phyloP scores from a whole-genome alignment of 2,329 filamentous ascomycete species.

The Arthrobotrys entomopaga region DNA sequence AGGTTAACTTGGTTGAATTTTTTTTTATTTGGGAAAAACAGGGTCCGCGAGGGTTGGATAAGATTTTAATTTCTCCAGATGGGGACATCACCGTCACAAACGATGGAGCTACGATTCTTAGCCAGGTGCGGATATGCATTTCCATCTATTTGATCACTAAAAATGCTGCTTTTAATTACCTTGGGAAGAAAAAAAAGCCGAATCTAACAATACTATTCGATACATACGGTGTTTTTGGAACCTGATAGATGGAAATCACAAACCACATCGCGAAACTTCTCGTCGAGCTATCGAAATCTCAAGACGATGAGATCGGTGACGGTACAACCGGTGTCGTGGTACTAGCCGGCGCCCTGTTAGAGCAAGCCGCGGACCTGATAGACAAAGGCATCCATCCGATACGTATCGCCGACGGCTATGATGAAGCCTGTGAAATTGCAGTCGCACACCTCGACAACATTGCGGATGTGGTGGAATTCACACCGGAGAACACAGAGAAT shows the following conservation, averaged over 20 bases:
- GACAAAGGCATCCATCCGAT: conserved; percentile 99
- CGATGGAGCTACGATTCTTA: conserved; percentile 95
- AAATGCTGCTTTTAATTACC: background rate
- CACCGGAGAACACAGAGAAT: conserved; percentile 80
- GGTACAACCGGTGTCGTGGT: conserved; percentile 98
- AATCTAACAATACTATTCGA: background rate
- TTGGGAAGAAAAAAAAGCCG: background rate
- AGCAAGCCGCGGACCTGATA: conserved; percentile 96
- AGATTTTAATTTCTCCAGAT: conserved; percentile 98
- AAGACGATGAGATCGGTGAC: conserved; percentile 98
- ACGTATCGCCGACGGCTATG: conserved; percentile 96
- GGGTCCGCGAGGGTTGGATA: conserved; percentile 95
- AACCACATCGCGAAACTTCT: conserved; percentile 98
- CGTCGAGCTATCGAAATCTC: conserved; percentile 96
- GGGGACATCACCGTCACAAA: conserved; percentile 99
- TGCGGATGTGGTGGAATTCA: conserved; percentile 89
- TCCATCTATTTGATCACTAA: background rate
- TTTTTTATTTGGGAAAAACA: conserved; percentile 59
- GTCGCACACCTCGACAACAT: conserved; percentile 92
- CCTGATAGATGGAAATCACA: conserved; percentile 87
- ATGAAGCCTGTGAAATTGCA: conserved; percentile 96
- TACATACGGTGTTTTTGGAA: background rate
- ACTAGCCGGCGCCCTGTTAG: conserved; percentile 89
- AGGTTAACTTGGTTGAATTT: conserved; percentile 55
- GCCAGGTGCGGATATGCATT: conserved; percentile 67